Evolutionary conservation across 371 early-diverging fungal species (phyloP).

Genomic region (Mortierella sp.): DNA sequence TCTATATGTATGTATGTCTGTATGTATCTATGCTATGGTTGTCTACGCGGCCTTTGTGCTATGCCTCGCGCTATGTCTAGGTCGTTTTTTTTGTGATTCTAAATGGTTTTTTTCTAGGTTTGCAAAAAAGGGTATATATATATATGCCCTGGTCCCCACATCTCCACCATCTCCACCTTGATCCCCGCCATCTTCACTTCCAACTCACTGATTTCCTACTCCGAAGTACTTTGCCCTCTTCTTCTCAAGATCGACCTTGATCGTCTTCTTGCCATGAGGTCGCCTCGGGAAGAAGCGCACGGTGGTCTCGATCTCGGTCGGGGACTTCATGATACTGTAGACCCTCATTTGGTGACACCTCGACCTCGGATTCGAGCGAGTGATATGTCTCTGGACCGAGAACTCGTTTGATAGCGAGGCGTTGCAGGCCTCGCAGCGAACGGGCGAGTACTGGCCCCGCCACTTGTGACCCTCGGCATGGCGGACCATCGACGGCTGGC

Average conservation of each 20-base stretch:
- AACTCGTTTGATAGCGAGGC: conserved; percentile 45
- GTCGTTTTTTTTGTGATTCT: background rate
- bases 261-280: conserved; percentile 50
- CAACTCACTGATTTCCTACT: background rate
- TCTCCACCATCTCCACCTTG: background rate
- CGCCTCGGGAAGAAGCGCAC: conserved; percentile 37
- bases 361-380: conserved; percentile 18
- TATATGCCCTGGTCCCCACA: background rate
- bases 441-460: conserved; percentile 40
- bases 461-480: conserved; percentile 32
- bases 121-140: background rate
- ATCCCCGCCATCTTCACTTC: background rate
- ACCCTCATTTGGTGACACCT: conserved; percentile 29
- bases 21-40: background rate
- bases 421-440: conserved; percentile 45
- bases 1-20: background rate
- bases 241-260: conserved; percentile 17
- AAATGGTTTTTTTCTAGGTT: background rate
- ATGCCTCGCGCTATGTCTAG: background rate
- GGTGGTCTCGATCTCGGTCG: conserved; percentile 23
- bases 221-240: conserved; percentile 19
- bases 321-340: conserved; percentile 46
- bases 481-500: conserved; percentile 34
- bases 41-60: background rate
- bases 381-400: conserved; percentile 50